Conservation (phyloP, 2,329 filamentous ascomycete genomes). For the Botrytis paeoniae region DNA sequence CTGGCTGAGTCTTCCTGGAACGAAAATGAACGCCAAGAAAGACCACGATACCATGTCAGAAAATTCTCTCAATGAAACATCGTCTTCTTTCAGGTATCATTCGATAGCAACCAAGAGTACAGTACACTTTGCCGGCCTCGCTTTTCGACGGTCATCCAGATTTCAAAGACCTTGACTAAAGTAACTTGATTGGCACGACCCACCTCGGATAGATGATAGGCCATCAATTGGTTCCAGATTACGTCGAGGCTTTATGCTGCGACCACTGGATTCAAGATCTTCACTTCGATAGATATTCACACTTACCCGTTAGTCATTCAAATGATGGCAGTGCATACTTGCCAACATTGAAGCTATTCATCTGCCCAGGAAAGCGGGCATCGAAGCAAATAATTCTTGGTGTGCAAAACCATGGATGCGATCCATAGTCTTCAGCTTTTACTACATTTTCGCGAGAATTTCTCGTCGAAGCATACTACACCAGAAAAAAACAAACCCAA, state of each 20-base stretch:
- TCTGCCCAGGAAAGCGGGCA: background rate
- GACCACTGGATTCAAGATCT: background rate
- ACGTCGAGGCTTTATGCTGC: background rate
- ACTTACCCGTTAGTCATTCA: background rate
- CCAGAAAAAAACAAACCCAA: background rate
- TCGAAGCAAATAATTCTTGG: background rate
- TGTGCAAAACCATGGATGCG: background rate
- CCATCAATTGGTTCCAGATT: background rate
- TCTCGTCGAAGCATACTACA: background rate
- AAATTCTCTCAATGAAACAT: accelerated
- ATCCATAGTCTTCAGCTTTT: background rate
- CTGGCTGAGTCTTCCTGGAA: background rate
- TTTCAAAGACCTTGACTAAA: background rate
- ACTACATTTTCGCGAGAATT: background rate
- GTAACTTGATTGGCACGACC: background rate
- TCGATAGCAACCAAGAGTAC: background rate
- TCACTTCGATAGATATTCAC: too few species aligned
- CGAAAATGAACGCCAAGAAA: background rate
- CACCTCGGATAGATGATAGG: background rate
- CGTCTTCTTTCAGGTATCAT: background rate
- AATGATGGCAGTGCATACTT: background rate
- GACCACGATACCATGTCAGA: accelerated
- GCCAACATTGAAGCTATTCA: background rate
- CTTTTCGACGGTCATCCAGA: background rate
- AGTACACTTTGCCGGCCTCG: background rate